A percentile compares a stretch with the other conserved stretches of the same genome.
Evolutionary conservation across 225 moss, liverwort and hornwort species (phyloP).

Genomic region (Straminergon stramineum): DNA sequence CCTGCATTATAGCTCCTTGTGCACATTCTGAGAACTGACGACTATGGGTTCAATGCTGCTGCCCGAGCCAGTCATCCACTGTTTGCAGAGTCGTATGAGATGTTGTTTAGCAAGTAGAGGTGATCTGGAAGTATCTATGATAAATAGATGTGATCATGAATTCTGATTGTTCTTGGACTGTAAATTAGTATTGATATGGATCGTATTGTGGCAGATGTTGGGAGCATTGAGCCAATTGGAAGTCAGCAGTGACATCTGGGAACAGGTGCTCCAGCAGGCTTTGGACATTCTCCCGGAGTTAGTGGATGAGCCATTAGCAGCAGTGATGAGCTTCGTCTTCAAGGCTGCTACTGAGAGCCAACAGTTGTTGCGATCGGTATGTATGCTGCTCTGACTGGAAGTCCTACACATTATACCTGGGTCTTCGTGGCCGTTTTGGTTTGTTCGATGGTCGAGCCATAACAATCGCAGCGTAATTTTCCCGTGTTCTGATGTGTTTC

Average conservation of each 20-base stretch:
- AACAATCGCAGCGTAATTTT: not conserved
- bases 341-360: conserved; percentile 96
- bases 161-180: not conserved
- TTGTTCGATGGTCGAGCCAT: not conserved
- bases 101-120: not conserved
- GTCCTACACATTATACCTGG: not conserved
- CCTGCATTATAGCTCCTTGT: not conserved
- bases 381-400: not conserved
- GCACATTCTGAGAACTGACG: not conserved
- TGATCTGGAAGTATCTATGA: not conserved
- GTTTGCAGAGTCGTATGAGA: not conserved
- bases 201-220: conserved; percentile 59
- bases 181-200: not conserved
- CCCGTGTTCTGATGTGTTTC: not conserved
- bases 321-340: conserved; percentile 94
- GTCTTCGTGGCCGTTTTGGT: not conserved
- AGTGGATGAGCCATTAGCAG: conserved; percentile 88
- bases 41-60: not conserved
- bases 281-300: conserved; percentile 87
- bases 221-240: conserved; percentile 99
- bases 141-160: not conserved
- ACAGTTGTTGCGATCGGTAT: conserved; percentile 82
- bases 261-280: conserved; percentile 93
- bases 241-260: conserved; percentile 92
- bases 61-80: not conserved